Evolutionary conservation across 495 filamentous ascomycete genomes (phyloP), one percentile per base, ranked within the genome.

Genomic region (Trypethelium eluteriae): DNA sequence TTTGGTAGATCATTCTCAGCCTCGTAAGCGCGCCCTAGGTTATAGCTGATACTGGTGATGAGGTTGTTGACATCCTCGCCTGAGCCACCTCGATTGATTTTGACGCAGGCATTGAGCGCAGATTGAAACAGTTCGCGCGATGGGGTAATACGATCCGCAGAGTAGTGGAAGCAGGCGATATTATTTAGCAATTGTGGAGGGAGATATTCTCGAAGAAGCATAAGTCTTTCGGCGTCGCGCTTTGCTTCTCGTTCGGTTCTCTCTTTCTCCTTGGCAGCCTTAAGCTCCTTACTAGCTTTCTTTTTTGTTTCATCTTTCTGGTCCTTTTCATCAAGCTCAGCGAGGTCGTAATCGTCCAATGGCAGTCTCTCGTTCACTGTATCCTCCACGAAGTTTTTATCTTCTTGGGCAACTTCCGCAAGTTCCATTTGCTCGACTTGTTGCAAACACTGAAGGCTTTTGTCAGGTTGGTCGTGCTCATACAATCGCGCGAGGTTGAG

Each of bases 21-120:
- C 76, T 98, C 94, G 71, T 96, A 96, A 34, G 91, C 93, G n/a
- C 94, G 84, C n/a, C 89, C 94, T 38, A 98, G 85, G 74, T 98
- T 98, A 79, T 92, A 98, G 69, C 89, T 92, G 71, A 98, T 92
- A 3, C 91, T 96, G 0, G 92, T 96, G 36, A 96, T 86, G 4
- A 98, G 82, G 2, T 92, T 90, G 74, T 98, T 94, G 0, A 85
- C 89, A 72, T 96, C 93, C 3, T 68, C 69, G 1, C 68, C 64
- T 35, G 83, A 81, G 70, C 87, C 86, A 68, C 83, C 84, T 66
- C 89, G 86, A 18, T 86, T 82, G 53, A 88, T 86, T 67, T 87
- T 85, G 25, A 92, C 84, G 73, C 93, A 96, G n/a, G 91, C 87
- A 67, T 86, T 89, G 39, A 98, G 80, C 0, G 92, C 94, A 1